Percentiles rank a stretch among this genome's conserved stretches.
These are phyloP conservation scores for Xylaria longipes DNA, from an alignment of 495 filamentous ascomycete species.

Conservation along the genomic window DNA sequence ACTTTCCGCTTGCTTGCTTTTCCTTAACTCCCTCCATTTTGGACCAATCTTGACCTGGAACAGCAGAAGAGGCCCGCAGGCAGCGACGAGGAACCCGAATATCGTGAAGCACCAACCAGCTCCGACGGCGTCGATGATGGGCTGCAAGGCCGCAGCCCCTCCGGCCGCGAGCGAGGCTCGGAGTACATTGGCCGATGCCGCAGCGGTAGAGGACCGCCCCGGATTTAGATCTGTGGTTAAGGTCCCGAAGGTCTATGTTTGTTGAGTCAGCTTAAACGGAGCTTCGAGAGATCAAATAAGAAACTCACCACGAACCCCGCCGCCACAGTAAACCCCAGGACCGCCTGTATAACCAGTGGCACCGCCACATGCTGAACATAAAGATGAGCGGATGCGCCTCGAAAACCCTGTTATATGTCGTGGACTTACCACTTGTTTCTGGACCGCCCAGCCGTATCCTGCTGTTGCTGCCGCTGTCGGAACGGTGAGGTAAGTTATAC, in stretches of 20 bases:
- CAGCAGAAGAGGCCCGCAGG: slow-evolving; percentile 3
- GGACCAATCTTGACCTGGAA: slow-evolving; percentile 1
- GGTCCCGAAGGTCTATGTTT: slow-evolving; percentile 10
- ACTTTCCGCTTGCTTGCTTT: not conserved
- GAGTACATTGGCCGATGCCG: slow-evolving; percentile 28
- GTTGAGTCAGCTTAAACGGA: not conserved
- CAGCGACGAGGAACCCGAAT: slow-evolving; percentile 21
- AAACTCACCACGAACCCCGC: slow-evolving; percentile 4
- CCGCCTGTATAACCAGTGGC: not conserved
- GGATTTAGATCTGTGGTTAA: slow-evolving; percentile 20
- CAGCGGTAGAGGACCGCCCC: slow-evolving; percentile 25
- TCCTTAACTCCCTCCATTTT: slow-evolving; percentile 2
- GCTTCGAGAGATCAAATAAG: not conserved
- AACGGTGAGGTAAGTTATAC: slow-evolving; percentile 16
- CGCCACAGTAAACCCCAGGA: not conserved
- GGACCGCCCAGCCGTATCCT: slow-evolving; percentile 9
- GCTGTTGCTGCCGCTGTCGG: not conserved
- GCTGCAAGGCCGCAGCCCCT: slow-evolving; percentile 29
- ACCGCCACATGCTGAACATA: not conserved
- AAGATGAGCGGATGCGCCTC: not conserved
- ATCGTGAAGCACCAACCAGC: slow-evolving; percentile 30
- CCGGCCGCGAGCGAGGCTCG: slow-evolving; percentile 28
- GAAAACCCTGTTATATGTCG: not conserved
- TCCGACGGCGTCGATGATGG: slow-evolving; percentile 29
- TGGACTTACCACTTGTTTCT: slow-evolving; percentile 21